phyloP scores from a whole-genome alignment of 768 basidiomycete genomes.

The Mycena capillaripes region DNA sequence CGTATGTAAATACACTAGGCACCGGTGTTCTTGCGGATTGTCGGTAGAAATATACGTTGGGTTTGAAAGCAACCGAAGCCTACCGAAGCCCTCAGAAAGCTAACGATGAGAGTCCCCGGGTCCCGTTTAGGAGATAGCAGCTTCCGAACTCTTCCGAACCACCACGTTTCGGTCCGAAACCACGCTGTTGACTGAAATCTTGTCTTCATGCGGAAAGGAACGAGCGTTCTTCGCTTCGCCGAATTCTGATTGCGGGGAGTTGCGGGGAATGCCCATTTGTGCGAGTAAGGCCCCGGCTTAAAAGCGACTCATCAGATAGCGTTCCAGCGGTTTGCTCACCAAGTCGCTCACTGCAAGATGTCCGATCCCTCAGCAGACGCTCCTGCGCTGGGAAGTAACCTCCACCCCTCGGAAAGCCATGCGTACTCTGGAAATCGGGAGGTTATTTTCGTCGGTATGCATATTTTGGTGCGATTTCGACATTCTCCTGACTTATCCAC shows the following conservation, averaged over 20 bases:
- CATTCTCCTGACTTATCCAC: conserved; percentile 26
- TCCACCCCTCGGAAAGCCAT: neutral
- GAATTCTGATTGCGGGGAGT: neutral
- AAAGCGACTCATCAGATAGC: neutral
- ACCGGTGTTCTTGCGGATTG: conserved; percentile 23
- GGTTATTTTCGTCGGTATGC: conserved; percentile 47
- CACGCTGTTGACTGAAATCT: too few species aligned
- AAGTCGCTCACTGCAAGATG: neutral
- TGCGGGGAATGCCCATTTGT: neutral
- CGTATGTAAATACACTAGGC: conserved; percentile 6
- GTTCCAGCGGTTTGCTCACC: neutral
- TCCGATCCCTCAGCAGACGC: neutral
- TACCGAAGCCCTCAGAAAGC: neutral
- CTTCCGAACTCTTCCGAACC: too few species aligned
- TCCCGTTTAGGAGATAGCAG: too few species aligned
- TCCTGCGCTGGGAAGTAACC: neutral
- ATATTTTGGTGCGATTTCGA: neutral
- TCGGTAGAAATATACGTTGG: conserved; percentile 26
- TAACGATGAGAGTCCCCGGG: too few species aligned
- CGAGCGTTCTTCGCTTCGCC: too few species aligned
- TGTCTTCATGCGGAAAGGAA: too few species aligned
- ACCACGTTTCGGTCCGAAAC: neutral
- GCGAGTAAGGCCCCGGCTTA: neutral
- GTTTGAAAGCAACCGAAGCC: conserved; percentile 18
- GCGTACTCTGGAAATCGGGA: conserved; percentile 33